phyloP scores from a whole-genome alignment of 2,329 filamentous ascomycete species.

The Apiospora malaysiana region DNA sequence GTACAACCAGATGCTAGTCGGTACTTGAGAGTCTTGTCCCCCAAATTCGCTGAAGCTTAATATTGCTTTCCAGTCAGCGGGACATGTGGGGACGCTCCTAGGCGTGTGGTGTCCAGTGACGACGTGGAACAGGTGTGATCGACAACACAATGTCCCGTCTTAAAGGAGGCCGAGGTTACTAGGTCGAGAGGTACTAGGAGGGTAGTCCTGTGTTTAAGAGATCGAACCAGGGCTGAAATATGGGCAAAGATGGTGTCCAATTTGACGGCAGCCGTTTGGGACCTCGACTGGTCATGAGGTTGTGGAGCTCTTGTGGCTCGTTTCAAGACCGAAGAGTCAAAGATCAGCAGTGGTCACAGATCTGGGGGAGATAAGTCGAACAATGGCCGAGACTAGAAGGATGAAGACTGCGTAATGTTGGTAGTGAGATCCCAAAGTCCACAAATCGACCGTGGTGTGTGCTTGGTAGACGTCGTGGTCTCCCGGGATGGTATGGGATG shows the following conservation, averaged over 20 bases:
- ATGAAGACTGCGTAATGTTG: conserved; percentile 22
- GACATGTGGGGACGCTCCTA: conserved; percentile 47
- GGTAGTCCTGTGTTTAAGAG: conserved; percentile 38
- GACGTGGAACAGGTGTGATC: conserved; percentile 59
- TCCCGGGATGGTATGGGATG: not conserved
- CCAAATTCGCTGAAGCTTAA: conserved; percentile 50
- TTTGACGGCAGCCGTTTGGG: conserved; percentile 44
- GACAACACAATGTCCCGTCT: conserved; percentile 59
- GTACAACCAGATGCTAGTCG: conserved; percentile 47
- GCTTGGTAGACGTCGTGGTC: not conserved
- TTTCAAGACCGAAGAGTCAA: conserved; percentile 44
- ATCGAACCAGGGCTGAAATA: conserved; percentile 38
- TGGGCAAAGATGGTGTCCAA: conserved; percentile 41
- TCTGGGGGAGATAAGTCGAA: conserved; percentile 24
- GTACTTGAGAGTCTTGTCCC: conserved; percentile 40
- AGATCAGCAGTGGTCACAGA: conserved; percentile 43
- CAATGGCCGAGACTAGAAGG: conserved; percentile 24
- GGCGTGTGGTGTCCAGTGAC: conserved; percentile 48
- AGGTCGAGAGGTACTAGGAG: conserved; percentile 42
- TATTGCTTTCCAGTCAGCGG: conserved; percentile 50
- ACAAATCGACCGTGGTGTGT: conserved; percentile 17
- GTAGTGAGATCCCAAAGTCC: conserved; percentile 18
- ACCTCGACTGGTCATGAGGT: conserved; percentile 40
- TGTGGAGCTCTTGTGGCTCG: conserved; percentile 44
- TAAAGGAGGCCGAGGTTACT: conserved; percentile 51